Base-by-base conservation (phyloP, 495 filamentous ascomycete species). In the Tuber umbilicatum region DNA sequence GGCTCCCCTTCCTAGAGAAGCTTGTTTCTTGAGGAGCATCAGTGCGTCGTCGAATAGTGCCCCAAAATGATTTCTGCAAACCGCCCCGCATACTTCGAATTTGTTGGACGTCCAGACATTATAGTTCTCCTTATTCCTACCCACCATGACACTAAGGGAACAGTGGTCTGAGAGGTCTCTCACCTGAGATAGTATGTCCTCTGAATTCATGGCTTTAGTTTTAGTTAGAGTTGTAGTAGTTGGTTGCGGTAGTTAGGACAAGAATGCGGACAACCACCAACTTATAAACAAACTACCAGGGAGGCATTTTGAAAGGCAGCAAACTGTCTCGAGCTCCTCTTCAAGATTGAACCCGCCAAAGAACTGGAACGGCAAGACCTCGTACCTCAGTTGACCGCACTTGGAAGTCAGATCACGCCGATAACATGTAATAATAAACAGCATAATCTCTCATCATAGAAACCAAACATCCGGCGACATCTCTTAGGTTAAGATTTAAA, bases 71-170 rank as follows among this genome's bases (percentile, higher is more conserved):
- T 55, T 68, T 31, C 42, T 37, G 38, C 60, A 40, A 70, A 31
- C 9, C 35, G 71, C 43, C 71, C 27, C 37, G 43, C 70, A 55
- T 72, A 23, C 35, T 68, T 76, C 37, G 40, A 64, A 64, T 35
- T 64, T 31, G 55, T 64, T 31, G 3, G 27, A 35, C 6, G 2
- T 17, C 55, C 55, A 64, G 12, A 64, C 55, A 5, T 27, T 64
- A 64, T 64, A 64, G 27, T 14, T 64, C 27, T 64, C 55, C 55
- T 31, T 16, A 3, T 35, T 64, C 55, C 55, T 64, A 35, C 27
- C 27, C 27, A 64, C 55, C 27, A 64, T 64, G 10, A 4, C 12
- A 10, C 27, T 5, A 35, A 64, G 55, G n/a, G 27, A 64, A 64
- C 12, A 35, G 27, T 31, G n/a, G n/a, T 64, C 27, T 2, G 55